Conservation (phyloP, 2,329 filamentous ascomycete genomes). For the Cladosporium sphaerospermum region DNA sequence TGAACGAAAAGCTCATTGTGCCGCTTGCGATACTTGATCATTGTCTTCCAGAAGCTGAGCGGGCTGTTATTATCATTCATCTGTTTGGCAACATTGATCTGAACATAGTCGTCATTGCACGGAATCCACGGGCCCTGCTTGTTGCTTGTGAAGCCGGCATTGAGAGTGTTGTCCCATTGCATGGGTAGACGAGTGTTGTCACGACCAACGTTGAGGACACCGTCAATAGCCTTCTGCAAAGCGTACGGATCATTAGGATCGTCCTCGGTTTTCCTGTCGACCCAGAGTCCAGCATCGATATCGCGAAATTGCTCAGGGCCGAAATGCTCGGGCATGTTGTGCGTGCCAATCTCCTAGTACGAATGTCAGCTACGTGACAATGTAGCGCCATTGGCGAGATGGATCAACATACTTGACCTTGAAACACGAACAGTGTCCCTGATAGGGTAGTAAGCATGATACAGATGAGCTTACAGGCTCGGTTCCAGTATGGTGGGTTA, state of each 20-base stretch:
- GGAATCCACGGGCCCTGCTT: slow-evolving; percentile 61
- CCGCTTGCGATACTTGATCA: slow-evolving; percentile 51
- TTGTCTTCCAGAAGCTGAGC: slow-evolving; percentile 54
- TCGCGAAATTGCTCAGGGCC: slow-evolving; percentile 18
- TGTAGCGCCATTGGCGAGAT: not conserved
- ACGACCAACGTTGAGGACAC: slow-evolving; percentile 54
- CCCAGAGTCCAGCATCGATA: slow-evolving; percentile 20
- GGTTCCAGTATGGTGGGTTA: slow-evolving; percentile 35
- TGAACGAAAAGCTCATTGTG: slow-evolving; percentile 61
- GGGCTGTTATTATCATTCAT: slow-evolving; percentile 45
- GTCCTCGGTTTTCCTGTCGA: slow-evolving; percentile 60
- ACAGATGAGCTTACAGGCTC: slow-evolving; percentile 55
- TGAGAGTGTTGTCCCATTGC: slow-evolving; percentile 56
- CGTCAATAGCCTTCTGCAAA: slow-evolving; percentile 34
- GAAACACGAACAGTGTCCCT: slow-evolving; percentile 64
- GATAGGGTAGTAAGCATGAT: slow-evolving; percentile 52
- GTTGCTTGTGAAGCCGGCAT: slow-evolving; percentile 59
- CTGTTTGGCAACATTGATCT: slow-evolving; percentile 57
- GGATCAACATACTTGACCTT: slow-evolving; percentile 45
- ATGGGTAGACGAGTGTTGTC: slow-evolving; percentile 69
- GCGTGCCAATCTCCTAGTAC: slow-evolving; percentile 54
- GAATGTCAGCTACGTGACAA: not conserved
- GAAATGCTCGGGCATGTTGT: slow-evolving; percentile 57
- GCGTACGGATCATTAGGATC: slow-evolving; percentile 34
- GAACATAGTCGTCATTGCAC: slow-evolving; percentile 55